Evolutionary conservation across 352 stramenopile species (phyloP).

Genomic region (Phytophthora aleatoria): DNA sequence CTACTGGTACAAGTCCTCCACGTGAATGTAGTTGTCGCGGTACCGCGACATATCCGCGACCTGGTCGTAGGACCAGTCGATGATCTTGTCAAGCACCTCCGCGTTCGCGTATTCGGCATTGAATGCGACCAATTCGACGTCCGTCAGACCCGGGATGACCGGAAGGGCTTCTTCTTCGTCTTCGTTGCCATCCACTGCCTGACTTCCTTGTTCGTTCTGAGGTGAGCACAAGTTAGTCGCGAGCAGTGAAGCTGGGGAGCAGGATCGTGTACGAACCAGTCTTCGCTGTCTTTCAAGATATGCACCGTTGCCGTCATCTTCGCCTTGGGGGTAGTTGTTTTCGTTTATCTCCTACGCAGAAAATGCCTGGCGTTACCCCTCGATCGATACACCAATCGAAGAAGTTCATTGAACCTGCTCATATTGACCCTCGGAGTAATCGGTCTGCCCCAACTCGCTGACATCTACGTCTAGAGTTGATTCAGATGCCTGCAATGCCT

Average conservation of each 20-base stretch:
- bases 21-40: constrained; percentile 54
- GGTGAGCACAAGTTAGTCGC: background rate
- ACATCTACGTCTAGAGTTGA: background rate
- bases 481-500: background rate
- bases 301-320: constrained; percentile 1
- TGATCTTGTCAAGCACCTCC: constrained; percentile 49
- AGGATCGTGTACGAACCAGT: constrained; percentile 16
- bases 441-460: background rate
- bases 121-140: constrained; percentile 61
- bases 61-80: constrained; percentile 72
- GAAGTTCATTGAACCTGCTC: constrained; percentile 1
- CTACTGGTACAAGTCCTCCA: constrained; percentile 56
- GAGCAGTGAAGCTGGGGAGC: background rate
- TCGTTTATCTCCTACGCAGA: background rate
- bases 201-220: constrained; percentile 5
- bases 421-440: background rate
- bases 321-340: background rate
- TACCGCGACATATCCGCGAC: constrained; percentile 42
- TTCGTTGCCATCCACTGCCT: constrained; percentile 6
- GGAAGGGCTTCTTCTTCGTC: constrained; percentile 20
- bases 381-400: background rate
- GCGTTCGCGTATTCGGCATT: constrained; percentile 60
- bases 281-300: constrained; percentile 20
- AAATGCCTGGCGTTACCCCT: background rate
- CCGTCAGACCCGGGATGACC: constrained; percentile 42